Evolutionary conservation across 2,329 filamentous ascomycete genomes (phyloP).

Genomic region (Fusarium begoniae): DNA sequence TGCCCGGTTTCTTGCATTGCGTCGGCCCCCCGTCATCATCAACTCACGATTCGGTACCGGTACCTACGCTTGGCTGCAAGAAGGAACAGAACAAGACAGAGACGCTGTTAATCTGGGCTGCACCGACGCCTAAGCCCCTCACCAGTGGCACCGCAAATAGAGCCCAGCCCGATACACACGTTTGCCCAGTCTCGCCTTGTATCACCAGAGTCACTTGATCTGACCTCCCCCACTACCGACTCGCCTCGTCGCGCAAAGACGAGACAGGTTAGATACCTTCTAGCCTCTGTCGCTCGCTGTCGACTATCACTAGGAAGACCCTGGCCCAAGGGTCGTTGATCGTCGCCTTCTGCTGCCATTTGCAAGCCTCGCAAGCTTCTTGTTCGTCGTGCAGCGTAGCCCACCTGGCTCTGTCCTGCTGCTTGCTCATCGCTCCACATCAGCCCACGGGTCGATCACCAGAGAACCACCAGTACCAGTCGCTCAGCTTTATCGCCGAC

Average conservation of each 20-base stretch:
- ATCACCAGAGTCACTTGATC: slow-evolving; percentile 17
- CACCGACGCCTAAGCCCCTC: slow-evolving; percentile 39
- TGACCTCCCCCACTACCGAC: slow-evolving; percentile 30
- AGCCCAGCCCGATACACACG: slow-evolving; percentile 20
- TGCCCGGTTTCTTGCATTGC: slow-evolving; percentile 30
- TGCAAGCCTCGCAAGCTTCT: slow-evolving; percentile 26
- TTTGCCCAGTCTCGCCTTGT: slow-evolving; percentile 23
- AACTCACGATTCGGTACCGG: slow-evolving; percentile 1
- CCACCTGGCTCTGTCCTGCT: slow-evolving; percentile 31
- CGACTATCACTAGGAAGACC: slow-evolving; percentile 32
- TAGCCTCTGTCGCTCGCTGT: background rate
- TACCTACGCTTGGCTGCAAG: slow-evolving; percentile 15
- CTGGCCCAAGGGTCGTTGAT: slow-evolving; percentile 40
- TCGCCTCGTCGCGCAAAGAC: slow-evolving; percentile 26
- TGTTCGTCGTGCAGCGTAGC: slow-evolving; percentile 19
- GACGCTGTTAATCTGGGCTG: slow-evolving; percentile 9
- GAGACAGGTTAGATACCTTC: slow-evolving; percentile 19
- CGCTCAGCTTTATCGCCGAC: slow-evolving; percentile 35
- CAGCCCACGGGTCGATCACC: slow-evolving; percentile 41
- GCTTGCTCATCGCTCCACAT: slow-evolving; percentile 40
- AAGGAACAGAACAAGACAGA: background rate
- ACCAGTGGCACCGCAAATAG: slow-evolving; percentile 28
- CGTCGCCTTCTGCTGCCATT: slow-evolving; percentile 38
- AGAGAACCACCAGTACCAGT: slow-evolving; percentile 36
- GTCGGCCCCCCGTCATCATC: slow-evolving; percentile 23